Evolutionary conservation across 148 eudicot species (phyloP).

Genomic region (Pharnaceum exiguum): DNA sequence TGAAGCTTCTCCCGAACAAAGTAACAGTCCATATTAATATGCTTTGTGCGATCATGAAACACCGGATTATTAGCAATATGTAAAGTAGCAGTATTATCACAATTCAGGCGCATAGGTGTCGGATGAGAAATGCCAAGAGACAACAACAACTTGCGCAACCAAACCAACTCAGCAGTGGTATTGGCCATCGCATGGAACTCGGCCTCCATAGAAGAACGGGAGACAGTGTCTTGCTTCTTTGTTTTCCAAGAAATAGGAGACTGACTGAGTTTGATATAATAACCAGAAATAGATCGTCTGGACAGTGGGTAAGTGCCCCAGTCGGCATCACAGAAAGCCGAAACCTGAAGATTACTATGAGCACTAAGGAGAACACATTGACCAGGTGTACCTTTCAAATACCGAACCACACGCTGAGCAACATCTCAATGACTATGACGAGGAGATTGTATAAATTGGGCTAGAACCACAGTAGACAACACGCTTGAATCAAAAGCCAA

Average conservation of each 20-base stretch:
- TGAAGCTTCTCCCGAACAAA: neutral
- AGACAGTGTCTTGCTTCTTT: constrained; percentile 3
- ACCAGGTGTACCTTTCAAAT: neutral
- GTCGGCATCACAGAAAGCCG: constrained; percentile 2
- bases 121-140: neutral
- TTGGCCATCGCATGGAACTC: neutral
- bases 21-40: neutral
- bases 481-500: too few relatives aligned
- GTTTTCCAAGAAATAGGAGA: constrained; percentile 8
- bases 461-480: too few relatives aligned
- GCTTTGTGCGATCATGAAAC: neutral
- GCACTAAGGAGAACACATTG: neutral
- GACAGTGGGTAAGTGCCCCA: constrained; percentile 2
- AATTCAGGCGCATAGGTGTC: neutral
- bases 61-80: neutral
- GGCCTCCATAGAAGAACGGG: constrained; percentile 2
- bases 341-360: neutral
- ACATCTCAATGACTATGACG: neutral
- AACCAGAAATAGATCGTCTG: constrained; percentile 1
- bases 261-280: neutral
- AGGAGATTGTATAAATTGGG: constrained; percentile 1
- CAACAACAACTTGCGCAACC: neutral
- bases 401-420: neutral
- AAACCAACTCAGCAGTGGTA: neutral
- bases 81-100: neutral